These are phyloP conservation scores for Rhododendron simsii DNA, from an alignment of 148 eudicot species.

Conservation along the genomic window DNA sequence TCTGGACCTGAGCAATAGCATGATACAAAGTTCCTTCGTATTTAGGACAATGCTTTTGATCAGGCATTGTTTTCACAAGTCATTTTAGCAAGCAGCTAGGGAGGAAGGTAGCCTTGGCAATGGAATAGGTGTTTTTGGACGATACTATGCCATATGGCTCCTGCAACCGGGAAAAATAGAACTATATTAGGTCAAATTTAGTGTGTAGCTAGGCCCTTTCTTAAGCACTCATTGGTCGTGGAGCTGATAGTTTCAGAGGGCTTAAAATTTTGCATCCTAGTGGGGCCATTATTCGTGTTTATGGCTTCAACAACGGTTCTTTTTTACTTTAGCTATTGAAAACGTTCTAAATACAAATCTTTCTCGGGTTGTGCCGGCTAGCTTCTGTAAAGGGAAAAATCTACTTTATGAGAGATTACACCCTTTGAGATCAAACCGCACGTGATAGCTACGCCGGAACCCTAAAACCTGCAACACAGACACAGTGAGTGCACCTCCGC, in stretches of 20 bases:
- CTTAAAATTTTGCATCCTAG: neutral
- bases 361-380: neutral
- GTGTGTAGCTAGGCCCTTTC: too few species aligned
- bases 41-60: neutral
- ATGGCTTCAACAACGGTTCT: neutral
- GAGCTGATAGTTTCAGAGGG: neutral
- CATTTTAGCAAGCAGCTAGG: neutral
- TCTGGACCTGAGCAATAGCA: neutral
- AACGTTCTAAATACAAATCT: neutral
- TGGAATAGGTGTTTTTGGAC: too few species aligned
- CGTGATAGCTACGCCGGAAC: too few species aligned
- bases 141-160: too few species aligned
- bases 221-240: neutral
- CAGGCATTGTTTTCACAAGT: neutral
- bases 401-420: too few species aligned
- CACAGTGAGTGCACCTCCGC: too few species aligned
- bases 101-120: neutral
- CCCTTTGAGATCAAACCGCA: too few species aligned
- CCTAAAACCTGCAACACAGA: too few species aligned
- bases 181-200: too few species aligned
- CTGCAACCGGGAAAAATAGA: too few species aligned
- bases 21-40: neutral
- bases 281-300: neutral
- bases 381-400: too few species aligned
- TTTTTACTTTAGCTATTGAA: neutral